Evolutionary conservation across 345 rosid species (phyloP).

Genomic region (Eucalyptus coolabah): DNA sequence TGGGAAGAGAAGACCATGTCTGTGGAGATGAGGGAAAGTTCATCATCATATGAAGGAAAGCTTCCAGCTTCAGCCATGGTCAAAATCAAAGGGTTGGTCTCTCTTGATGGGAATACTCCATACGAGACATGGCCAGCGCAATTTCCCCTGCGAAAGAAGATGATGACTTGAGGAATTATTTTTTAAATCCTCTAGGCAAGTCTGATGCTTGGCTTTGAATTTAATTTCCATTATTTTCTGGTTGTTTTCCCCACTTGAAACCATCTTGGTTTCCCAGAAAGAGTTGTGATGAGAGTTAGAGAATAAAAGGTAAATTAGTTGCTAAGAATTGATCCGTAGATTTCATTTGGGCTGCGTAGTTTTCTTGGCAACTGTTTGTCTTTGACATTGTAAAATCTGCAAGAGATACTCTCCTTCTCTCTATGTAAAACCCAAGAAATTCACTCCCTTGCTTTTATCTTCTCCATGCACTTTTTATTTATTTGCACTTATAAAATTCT

Average conservation of each 20-base stretch:
- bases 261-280: constrained; percentile 15
- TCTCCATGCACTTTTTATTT: neutral
- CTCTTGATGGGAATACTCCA: neutral
- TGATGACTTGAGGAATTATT: neutral
- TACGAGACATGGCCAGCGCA: constrained; percentile 5
- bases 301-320: neutral
- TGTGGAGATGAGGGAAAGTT: neutral
- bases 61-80: neutral
- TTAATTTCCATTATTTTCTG: neutral
- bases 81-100: neutral
- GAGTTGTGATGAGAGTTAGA: neutral
- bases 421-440: neutral
- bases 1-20: neutral
- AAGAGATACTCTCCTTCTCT: neutral
- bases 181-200: constrained; percentile 42
- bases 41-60: neutral
- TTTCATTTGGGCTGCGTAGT: neutral
- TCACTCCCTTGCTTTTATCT: neutral
- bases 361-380: neutral
- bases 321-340: neutral
- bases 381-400: neutral
- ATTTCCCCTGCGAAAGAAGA: neutral
- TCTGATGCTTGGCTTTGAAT: constrained; percentile 46
- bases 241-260: neutral
- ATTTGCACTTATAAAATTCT: neutral